phyloP scores from a whole-genome alignment of 2,329 filamentous ascomycete genomes.

The Aspergillus floridensis region DNA sequence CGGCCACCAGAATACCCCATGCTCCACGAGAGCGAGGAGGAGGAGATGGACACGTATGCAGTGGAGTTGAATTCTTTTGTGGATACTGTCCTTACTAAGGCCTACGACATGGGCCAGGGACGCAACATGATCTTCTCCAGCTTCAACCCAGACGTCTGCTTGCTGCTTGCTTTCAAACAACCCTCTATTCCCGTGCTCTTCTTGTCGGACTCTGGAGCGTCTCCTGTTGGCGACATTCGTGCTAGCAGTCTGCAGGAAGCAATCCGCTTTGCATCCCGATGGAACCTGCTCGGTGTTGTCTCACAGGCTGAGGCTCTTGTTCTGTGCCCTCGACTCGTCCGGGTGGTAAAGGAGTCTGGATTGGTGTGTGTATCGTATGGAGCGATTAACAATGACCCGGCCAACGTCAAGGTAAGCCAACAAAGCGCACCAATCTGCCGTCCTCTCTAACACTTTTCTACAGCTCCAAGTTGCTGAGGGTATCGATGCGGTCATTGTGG shows the following conservation, averaged over 20 bases:
- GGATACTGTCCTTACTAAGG: conserved; percentile 84
- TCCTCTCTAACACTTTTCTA: conserved; percentile 8
- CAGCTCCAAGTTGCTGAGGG: conserved; percentile 89
- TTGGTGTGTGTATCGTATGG: conserved; percentile 95
- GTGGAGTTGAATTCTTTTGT: conserved; percentile 96
- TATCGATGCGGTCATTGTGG: conserved; percentile 96
- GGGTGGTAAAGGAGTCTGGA: conserved; percentile 89
- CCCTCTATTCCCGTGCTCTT: conserved; percentile 95
- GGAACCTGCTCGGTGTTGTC: conserved; percentile 92
- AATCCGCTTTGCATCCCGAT: conserved; percentile 87
- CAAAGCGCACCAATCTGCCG: neutral
- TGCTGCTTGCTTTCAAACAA: conserved; percentile 94
- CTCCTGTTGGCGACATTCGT: conserved; percentile 78
- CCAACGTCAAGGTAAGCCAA: conserved; percentile 72
- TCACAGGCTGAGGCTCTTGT: conserved; percentile 84
- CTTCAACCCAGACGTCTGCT: conserved; percentile 95
- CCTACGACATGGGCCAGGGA: conserved; percentile 78
- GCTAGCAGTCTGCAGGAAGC: conserved; percentile 93
- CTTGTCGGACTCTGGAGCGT: conserved; percentile 83
- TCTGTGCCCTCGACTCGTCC: conserved; percentile 81
- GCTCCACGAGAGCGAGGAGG: conserved; percentile 90
- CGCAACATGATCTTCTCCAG: conserved; percentile 96
- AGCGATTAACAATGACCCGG: conserved; percentile 80
- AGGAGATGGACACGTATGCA: conserved; percentile 94
- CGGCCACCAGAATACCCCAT: conserved; percentile 74